Evolutionary conservation across 179 eudicot species (phyloP).

Genomic region (Spergularia azorica): DNA sequence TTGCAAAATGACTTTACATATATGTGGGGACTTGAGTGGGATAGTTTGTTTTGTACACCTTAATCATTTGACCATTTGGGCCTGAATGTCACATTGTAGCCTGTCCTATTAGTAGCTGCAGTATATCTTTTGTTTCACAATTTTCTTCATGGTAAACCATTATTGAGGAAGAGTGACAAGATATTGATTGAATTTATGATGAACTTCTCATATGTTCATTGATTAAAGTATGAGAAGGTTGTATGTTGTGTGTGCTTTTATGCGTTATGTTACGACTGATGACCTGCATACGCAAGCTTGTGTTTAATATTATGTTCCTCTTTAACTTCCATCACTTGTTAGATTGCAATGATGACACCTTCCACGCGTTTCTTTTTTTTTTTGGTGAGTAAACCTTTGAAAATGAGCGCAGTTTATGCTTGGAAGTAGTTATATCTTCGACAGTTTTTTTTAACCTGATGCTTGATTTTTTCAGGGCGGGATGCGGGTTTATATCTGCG

Average conservation of each 20-base stretch:
- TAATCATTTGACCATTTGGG: not conserved
- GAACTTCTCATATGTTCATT: not conserved
- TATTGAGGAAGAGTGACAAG: not conserved
- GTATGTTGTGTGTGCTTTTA: not conserved
- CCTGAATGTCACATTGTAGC: not conserved
- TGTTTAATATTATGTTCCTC: not conserved
- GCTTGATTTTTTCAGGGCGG: constrained; percentile 55
- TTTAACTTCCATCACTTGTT: not conserved
- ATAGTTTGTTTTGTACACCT: not conserved
- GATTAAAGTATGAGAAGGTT: not conserved
- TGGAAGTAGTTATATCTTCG: not conserved
- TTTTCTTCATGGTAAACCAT: no score
- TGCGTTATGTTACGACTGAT: not conserved
- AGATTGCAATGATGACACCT: no score
- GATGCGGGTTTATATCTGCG: constrained; percentile 73
- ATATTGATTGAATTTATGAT: not conserved
- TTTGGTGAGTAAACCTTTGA: no score
- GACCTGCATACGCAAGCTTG: not conserved
- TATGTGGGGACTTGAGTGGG: not conserved
- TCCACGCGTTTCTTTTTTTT: no score
- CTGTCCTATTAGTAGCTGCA: not conserved
- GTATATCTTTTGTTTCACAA: not conserved
- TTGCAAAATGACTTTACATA: not conserved
- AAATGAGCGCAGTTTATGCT: not conserved
- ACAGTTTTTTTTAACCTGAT: not conserved